phyloP scores from a whole-genome alignment of 345 rosid genomes.

The Leavenworthia alabamica region DNA sequence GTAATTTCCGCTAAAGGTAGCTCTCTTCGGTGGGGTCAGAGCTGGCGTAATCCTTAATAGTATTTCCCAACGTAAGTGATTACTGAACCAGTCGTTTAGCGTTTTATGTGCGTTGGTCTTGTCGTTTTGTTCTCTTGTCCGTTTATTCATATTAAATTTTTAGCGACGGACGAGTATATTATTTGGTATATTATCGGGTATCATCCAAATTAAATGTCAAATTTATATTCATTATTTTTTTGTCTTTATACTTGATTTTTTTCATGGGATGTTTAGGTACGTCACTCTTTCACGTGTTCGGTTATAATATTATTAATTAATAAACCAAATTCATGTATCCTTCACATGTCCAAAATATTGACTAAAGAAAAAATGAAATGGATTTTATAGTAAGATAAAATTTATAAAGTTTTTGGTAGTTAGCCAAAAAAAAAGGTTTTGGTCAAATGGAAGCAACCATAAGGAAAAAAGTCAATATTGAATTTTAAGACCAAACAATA shows the following conservation, averaged over 20 bases:
- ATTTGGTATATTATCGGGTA: neutral
- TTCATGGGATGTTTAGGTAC: neutral
- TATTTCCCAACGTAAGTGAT: constrained; percentile 21
- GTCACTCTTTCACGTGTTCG: constrained; percentile 21
- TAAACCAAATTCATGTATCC: neutral
- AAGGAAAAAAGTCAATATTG: neutral
- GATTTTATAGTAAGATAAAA: neutral
- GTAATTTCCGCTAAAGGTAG: constrained; percentile 5
- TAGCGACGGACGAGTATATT: constrained; percentile 6
- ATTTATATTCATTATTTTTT: neutral
- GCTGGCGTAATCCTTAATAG: constrained; percentile 5
- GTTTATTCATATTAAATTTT: neutral
- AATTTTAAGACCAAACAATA: neutral
- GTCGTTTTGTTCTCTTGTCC: constrained; percentile 18
- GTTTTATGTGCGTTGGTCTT: constrained; percentile 27
- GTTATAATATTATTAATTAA: neutral
- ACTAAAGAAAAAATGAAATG: neutral
- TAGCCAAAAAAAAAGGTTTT: neutral
- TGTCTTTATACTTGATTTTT: neutral
- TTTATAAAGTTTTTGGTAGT: neutral
- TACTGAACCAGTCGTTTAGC: constrained; percentile 18
- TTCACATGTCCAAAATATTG: neutral
- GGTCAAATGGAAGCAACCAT: neutral
- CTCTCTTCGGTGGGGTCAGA: neutral
- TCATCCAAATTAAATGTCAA: constrained; percentile 3